Evolutionary conservation across 768 basidiomycete species (phyloP).

Genomic region (Serendipita vermifera): DNA sequence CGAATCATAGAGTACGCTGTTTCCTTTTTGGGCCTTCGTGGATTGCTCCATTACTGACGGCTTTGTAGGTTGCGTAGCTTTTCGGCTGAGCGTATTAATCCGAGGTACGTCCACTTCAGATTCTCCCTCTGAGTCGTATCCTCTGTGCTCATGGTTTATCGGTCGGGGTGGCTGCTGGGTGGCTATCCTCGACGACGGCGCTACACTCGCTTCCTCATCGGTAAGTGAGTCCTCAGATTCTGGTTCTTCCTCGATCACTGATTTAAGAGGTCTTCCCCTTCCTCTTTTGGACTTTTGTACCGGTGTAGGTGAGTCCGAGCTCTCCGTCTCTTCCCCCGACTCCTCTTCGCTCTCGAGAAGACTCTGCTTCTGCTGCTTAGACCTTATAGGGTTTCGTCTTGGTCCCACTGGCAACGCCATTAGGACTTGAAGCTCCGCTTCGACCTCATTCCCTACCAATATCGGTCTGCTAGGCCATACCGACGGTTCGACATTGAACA

Average conservation of each 20-base stretch:
- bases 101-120: slow-evolving; percentile 14
- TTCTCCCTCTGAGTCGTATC: slow-evolving; percentile 11
- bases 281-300: not conserved
- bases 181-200: not conserved
- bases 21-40: slow-evolving; percentile 8
- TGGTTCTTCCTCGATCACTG: not conserved
- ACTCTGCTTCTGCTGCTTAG: not conserved
- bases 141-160: slow-evolving; percentile 13
- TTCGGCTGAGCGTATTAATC: slow-evolving; percentile 16
- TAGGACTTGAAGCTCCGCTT: not conserved
- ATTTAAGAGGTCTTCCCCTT: not conserved
- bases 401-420: not conserved
- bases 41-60: slow-evolving; percentile 5
- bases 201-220: not conserved
- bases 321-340: not conserved
- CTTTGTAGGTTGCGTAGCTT: no score
- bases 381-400: not conserved
- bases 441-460: not conserved
- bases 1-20: slow-evolving; percentile 17
- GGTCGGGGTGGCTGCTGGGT: not conserved
- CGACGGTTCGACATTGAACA: not conserved
- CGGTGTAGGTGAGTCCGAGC: not conserved
- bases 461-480: not conserved
- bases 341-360: not conserved
- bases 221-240: not conserved